Evolutionary conservation across 1,139 yeast species (phyloP).

Genomic region (Suhomyces yuchorum): DNA sequence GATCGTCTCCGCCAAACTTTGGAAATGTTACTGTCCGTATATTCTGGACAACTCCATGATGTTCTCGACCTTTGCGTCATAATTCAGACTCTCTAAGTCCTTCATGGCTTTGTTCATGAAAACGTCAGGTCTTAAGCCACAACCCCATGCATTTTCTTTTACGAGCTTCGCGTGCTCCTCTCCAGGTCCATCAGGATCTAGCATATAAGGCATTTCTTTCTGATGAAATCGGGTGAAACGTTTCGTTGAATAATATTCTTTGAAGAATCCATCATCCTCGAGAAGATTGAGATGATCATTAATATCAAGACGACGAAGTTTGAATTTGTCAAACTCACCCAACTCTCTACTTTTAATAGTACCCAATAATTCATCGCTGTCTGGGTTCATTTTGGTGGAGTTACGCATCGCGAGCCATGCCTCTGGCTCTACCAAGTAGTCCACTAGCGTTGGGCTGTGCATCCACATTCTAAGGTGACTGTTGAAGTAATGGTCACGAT

Average conservation of each 20-base stretch:
- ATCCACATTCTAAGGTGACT: conserved; percentile 41
- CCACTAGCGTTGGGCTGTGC: conserved; percentile 26
- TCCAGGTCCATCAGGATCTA: conserved; percentile 12
- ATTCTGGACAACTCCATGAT: conserved; percentile 3
- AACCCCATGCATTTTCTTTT: conserved; percentile 17
- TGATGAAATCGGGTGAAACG: conserved; percentile 33
- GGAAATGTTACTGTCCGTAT: neutral
- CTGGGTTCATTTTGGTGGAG: conserved; percentile 7
- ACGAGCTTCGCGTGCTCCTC: conserved; percentile 14
- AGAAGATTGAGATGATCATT: conserved; percentile 35
- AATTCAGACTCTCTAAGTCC: conserved; percentile 20
- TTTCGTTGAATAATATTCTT: conserved; percentile 27
- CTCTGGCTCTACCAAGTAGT: conserved; percentile 29
- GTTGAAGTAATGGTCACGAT: conserved; percentile 31
- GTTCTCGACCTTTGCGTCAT: conserved; percentile 20
- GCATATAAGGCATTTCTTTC: conserved; percentile 25
- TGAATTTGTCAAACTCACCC: conserved; percentile 24
- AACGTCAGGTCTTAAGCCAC: conserved; percentile 27
- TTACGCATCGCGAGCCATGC: conserved; percentile 23
- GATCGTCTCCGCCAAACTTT: neutral
- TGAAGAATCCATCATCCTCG: conserved; percentile 26
- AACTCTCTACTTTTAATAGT: conserved; percentile 16
- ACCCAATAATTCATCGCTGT: neutral
- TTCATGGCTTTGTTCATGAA: conserved; percentile 28
- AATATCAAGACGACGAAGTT: conserved; percentile 24